Percentiles rank a stretch among this genome's conserved stretches.
Evolutionary conservation across 176 grass and related monocot species (phyloP).

Genomic region (Triticum monococcum): DNA sequence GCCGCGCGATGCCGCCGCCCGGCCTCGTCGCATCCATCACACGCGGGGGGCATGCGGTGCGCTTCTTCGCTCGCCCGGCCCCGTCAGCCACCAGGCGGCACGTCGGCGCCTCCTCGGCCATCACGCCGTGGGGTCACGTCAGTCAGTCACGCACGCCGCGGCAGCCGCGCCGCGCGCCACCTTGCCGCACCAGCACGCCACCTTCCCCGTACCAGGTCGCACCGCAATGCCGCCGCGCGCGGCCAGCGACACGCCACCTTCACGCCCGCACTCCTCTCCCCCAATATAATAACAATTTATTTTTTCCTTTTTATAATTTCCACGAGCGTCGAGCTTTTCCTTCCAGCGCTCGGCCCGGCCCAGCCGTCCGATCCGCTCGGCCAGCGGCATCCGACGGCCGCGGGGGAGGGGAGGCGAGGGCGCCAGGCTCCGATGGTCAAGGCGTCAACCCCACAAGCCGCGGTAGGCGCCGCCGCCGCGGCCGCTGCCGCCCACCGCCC

Average conservation of each 20-base stretch:
- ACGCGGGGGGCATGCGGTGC: background rate
- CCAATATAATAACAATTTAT: background rate
- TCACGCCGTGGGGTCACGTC: background rate
- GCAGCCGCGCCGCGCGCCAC: slow-evolving; percentile 18
- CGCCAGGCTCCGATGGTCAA: slow-evolving; percentile 24
- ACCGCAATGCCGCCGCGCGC: slow-evolving; percentile 45
- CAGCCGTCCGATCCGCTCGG: background rate
- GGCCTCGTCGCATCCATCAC: background rate
- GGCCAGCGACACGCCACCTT: slow-evolving; percentile 15
- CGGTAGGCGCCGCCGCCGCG: slow-evolving; percentile 48
- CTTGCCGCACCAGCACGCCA: slow-evolving; percentile 38
- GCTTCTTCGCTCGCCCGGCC: too few species aligned
- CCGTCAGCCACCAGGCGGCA: background rate
- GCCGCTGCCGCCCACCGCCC: slow-evolving; percentile 1
- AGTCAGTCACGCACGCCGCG: background rate
- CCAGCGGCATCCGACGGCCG: slow-evolving; percentile 21
- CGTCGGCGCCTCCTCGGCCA: slow-evolving; percentile 13
- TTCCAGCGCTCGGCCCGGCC: background rate
- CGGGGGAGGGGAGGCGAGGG: background rate
- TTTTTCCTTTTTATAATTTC: too few species aligned
- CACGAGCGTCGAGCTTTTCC: background rate
- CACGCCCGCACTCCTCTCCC: background rate
- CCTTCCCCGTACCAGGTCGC: background rate
- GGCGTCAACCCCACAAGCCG: slow-evolving; percentile 32
- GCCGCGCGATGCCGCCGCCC: background rate